Base-by-base conservation (phyloP, 305 asterid species). In the Fraxinus nigra region DNA sequence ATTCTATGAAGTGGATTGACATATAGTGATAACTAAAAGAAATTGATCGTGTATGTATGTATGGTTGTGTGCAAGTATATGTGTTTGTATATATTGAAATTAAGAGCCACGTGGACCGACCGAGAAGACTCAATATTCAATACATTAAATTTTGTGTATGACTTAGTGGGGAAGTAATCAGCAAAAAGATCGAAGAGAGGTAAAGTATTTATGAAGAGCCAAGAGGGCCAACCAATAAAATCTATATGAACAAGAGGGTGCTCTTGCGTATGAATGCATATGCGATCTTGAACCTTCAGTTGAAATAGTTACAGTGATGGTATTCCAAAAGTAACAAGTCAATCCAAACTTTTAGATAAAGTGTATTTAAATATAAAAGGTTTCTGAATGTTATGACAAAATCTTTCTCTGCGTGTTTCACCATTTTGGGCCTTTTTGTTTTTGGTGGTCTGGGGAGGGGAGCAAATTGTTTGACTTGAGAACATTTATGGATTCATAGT, bases 1-100 rank as follows among this genome's bases (percentile, higher is more conserved):
- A 65, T 65, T 26, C 34, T 65, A 69, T 69, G 75, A 69, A 30
- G 75, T 69, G 75, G 40, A 5, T 69, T 69, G 37, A 69, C 75
- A 24, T 24, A 24, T 24, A 30, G 18, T 30, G 22, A 4, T 69
- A 30, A 28, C 20, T 69, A 69, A 69, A 69, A 30, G 73, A 65
- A 69, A n/a, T 65, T 65, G 37, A 11, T 65, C 3, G 3, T 69
- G 75, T 30, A 30, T 69, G 22, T 14, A 26, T 28, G 70, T 61
- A 65, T 28, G 20, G 35, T 13, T 69, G 75, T 33, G 3, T 28
- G 38, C 75, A 13, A 67, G 75, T 26, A 28, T 65, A 67, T 30
- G 8, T 69, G 18, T 22, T 26, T 26, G 33, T 26, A 4, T 65
- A 26, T 65, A 24, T 65, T 65, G 34, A 65, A 65, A 65, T 65